Evolutionary conservation across 495 filamentous ascomycete genomes (phyloP).

Genomic region (Hyaloscypha variabilis): DNA sequence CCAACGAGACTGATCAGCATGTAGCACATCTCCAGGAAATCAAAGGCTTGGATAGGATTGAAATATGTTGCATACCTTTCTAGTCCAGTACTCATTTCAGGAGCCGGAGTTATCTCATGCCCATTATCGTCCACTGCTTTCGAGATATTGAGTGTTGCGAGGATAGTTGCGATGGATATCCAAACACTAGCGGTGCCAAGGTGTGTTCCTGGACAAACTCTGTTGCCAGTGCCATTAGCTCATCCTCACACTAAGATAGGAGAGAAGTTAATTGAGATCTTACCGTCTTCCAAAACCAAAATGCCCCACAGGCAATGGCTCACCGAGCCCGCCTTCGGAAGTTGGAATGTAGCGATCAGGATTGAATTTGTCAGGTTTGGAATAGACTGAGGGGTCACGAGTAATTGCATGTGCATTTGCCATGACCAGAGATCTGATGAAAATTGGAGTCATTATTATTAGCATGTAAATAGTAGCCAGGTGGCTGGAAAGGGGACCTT

Average conservation of each 20-base stretch:
- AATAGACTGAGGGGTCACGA: slow-evolving; percentile 41
- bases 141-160: slow-evolving; percentile 11
- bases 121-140: neutral
- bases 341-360: slow-evolving; percentile 42
- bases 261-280: neutral
- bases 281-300: slow-evolving; percentile 10
- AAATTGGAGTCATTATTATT: too few relatives aligned
- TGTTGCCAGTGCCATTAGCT: too few relatives aligned
- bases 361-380: slow-evolving; percentile 42
- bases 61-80: neutral
- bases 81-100: slow-evolving; percentile 2
- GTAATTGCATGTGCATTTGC: slow-evolving; percentile 39
- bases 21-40: neutral
- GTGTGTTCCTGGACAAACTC: slow-evolving; percentile 11
- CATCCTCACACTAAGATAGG: too few relatives aligned
- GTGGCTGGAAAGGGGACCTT: too few relatives aligned
- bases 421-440: slow-evolving; percentile 11
- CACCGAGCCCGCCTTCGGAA: slow-evolving; percentile 4
- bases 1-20: neutral
- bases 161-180: slow-evolving; percentile 4
- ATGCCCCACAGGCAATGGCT: slow-evolving; percentile 9
- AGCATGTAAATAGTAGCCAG: too few relatives aligned
- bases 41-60: neutral
- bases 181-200: slow-evolving; percentile 1
- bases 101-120: neutral